Conservation (phyloP, 805 yeast species). For the Pichia ethanolica region DNA sequence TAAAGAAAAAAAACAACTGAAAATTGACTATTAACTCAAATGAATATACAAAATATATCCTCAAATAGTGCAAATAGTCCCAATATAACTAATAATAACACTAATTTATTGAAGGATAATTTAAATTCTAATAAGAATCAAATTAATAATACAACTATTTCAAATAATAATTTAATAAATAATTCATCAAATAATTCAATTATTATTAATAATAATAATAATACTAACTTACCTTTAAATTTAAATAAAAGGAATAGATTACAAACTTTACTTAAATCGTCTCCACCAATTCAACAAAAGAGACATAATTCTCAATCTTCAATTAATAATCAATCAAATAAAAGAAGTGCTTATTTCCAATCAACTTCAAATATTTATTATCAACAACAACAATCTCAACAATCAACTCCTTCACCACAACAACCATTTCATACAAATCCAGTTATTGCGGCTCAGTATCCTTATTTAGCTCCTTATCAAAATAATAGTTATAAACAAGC, state of each 20-base stretch:
- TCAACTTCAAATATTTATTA: background rate
- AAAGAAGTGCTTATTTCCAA: slow-evolving; percentile 13
- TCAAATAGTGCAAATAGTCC: background rate
- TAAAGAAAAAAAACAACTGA: too few species aligned
- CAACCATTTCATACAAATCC: background rate
- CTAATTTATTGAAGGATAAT: background rate
- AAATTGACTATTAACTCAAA: background rate
- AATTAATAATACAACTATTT: background rate
- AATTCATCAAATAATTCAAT: background rate
- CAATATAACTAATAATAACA: background rate
- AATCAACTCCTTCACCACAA: background rate
- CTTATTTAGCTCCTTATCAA: background rate
- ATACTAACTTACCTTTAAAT: background rate
- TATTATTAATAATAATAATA: background rate
- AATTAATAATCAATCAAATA: slow-evolving; percentile 14
- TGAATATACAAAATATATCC: slow-evolving; percentile 4
- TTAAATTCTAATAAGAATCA: background rate
- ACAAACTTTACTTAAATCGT: background rate
- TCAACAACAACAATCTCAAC: background rate
- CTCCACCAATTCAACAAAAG: slow-evolving; percentile 23
- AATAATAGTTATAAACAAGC: background rate
- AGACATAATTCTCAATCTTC: slow-evolving; percentile 27
- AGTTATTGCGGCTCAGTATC: slow-evolving; percentile 2
- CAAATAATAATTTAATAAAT: background rate
- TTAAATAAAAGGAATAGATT: slow-evolving; percentile 1